Conservation (phyloP, 2,329 filamentous ascomycete species). For the Helminthosporium solani region DNA sequence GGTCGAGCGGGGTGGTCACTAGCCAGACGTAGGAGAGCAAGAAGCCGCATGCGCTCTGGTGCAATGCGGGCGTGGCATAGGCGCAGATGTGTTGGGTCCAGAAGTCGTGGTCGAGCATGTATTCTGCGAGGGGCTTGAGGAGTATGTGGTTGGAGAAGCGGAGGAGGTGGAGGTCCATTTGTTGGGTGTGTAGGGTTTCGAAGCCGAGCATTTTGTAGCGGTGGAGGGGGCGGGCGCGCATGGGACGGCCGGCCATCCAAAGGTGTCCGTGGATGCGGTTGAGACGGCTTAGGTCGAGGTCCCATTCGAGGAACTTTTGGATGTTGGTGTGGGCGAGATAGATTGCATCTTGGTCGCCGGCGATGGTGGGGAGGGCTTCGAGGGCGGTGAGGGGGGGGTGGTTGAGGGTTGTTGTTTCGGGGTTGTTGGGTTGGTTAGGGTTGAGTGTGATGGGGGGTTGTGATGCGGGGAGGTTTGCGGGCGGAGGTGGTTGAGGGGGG, state of each 20-base stretch:
- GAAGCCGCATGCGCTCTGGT: conserved; percentile 33
- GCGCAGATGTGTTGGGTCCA: conserved; percentile 32
- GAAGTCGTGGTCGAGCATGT: conserved; percentile 31
- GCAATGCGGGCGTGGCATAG: conserved; percentile 7
- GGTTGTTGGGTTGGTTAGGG: conserved; percentile 15
- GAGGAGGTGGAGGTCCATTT: conserved; percentile 42
- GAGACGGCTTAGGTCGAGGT: conserved; percentile 33
- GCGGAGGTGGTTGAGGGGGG: conserved; percentile 19
- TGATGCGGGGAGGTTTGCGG: conserved; percentile 8
- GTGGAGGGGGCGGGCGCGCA: conserved; percentile 39
- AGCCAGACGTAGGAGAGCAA: conserved; percentile 41
- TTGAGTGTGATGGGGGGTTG: conserved; percentile 4
- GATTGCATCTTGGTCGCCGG: conserved; percentile 15
- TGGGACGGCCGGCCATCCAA: conserved; percentile 41
- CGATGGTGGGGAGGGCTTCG: conserved; percentile 39
- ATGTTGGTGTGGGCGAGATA: conserved; percentile 30
- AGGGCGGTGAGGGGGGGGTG: conserved; percentile 22
- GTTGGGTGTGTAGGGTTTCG: conserved; percentile 32
- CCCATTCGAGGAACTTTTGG: conserved; percentile 25
- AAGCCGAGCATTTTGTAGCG: conserved; percentile 40
- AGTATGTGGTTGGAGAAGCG: conserved; percentile 33
- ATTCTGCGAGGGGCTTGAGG: conserved; percentile 38
- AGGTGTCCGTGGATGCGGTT: conserved; percentile 37
- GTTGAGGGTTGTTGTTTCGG: conserved; percentile 22
- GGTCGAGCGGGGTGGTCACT: conserved; percentile 33